Evolutionary conservation across 805 yeast species (phyloP), one percentile per base, ranked within the genome.

Genomic region (Yamadazyma phyllophila): DNA sequence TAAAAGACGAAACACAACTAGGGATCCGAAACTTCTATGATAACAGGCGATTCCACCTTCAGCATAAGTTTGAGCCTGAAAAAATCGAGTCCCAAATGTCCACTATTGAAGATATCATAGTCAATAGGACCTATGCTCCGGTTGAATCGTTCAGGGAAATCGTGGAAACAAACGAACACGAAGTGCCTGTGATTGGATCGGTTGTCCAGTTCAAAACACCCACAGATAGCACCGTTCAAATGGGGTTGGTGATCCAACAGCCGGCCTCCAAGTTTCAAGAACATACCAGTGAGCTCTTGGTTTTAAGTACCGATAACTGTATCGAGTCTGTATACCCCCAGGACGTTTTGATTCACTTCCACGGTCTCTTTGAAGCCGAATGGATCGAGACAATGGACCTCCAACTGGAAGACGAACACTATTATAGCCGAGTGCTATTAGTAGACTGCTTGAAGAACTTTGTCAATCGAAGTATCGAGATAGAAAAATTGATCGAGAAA

Each of bases 221-320:
- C 30, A 7, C 6, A 13, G 12, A 27, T n/a, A 10, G 14, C 12
- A 33, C 38, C 1, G 42, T 58, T 4, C 45, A 44, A 3, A 55
- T 68, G 43, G 80, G 79, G 2, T 52, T 73, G 2, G 76, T 76
- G 3, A 39, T 71, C 4, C 44, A 62, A 36, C 61, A 49, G 14
- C 55, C 70, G 0, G 42, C 46, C 35, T 61, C 74, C 3, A 59
- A 51, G 24, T 73, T 74, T 50, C 61, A 65, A 45, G 65, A 57
- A 33, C 54, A 52, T 42, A 61, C 60, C 39, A 67, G 67, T 45
- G 62, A 65, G 39, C 43, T 66, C 31, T 32, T 56, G 14, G 64
- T 73, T 4, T 57, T 71, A 37, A 65, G 71, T 15, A 37, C 57
- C 8, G 56, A 63, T 5, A 73, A 74, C 46, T 61, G 62, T 15